Percentiles rank a stretch among this genome's conserved stretches.
Evolutionary conservation across 441 rosid species (phyloP).

Genomic region (Mallotus japonicus): DNA sequence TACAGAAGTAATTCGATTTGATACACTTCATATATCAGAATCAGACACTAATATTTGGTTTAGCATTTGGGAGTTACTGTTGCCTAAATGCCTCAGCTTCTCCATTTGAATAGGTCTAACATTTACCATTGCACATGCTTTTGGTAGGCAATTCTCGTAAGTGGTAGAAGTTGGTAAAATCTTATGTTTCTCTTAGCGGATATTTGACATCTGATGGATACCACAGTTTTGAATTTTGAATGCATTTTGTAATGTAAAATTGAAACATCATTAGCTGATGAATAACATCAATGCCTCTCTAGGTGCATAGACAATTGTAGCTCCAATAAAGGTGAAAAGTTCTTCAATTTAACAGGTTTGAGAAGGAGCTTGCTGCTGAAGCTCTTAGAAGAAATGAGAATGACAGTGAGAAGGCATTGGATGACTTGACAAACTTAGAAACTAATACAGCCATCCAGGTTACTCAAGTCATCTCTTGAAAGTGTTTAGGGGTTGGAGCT

Average conservation of each 20-base stretch:
- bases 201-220: not conserved
- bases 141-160: not conserved
- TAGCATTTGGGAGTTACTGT: slow-evolving; percentile 1
- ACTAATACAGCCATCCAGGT: slow-evolving; percentile 65
- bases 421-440: slow-evolving; percentile 75
- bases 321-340: slow-evolving; percentile 1
- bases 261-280: not conserved
- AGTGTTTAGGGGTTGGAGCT: not conserved
- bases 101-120: not conserved
- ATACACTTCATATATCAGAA: not conserved
- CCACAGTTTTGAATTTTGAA: not conserved
- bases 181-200: not conserved
- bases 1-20: too few species aligned
- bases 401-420: slow-evolving; percentile 68
- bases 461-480: slow-evolving; percentile 13
- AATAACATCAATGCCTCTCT: not conserved
- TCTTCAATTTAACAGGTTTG: slow-evolving; percentile 54
- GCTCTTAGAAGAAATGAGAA: slow-evolving; percentile 83
- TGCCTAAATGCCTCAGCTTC: not conserved
- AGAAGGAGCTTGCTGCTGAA: slow-evolving; percentile 77
- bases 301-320: not conserved
- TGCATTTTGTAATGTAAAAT: not conserved
- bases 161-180: not conserved
- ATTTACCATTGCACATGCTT: not conserved
- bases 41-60: not conserved